These are phyloP conservation scores for Pichia cephalocereana DNA, from an alignment of 805 yeast species.

Conservation along the genomic window DNA sequence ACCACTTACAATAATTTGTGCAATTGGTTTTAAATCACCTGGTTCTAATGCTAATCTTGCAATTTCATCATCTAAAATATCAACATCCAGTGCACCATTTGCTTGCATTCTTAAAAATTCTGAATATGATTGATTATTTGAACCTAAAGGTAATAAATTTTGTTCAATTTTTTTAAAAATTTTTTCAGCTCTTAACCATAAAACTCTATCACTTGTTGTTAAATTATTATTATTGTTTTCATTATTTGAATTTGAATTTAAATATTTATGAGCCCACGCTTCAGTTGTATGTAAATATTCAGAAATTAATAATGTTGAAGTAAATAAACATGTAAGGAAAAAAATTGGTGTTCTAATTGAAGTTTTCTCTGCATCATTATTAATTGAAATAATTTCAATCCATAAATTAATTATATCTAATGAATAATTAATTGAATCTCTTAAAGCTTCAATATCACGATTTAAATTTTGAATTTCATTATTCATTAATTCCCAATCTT, in stretches of 20 bases:
- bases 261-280: constrained; percentile 34
- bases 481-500: constrained; percentile 66
- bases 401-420: constrained; percentile 56
- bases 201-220: constrained; percentile 40
- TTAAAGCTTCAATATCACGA: constrained; percentile 51
- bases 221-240: constrained; percentile 14
- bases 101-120: constrained; percentile 52
- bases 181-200: constrained; percentile 58
- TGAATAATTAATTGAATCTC: constrained; percentile 53
- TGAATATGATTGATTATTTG: constrained; percentile 44
- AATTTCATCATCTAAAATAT: constrained; percentile 37
- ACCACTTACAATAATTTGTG: constrained; percentile 37
- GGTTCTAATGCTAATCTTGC: constrained; percentile 41
- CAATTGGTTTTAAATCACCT: constrained; percentile 35
- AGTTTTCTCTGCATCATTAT: constrained; percentile 55
- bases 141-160: constrained; percentile 43
- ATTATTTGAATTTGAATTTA: constrained; percentile 16
- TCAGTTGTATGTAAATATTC: constrained; percentile 55
- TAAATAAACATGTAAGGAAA: constrained; percentile 61
- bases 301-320: constrained; percentile 51
- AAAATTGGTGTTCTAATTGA: constrained; percentile 69
- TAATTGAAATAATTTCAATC: constrained; percentile 62
- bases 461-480: constrained; percentile 35
- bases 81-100: constrained; percentile 49
- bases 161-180: constrained; percentile 52